These are phyloP conservation scores for Pythium coloratum DNA, from an alignment of 352 stramenopile species.

Conservation along the genomic window DNA sequence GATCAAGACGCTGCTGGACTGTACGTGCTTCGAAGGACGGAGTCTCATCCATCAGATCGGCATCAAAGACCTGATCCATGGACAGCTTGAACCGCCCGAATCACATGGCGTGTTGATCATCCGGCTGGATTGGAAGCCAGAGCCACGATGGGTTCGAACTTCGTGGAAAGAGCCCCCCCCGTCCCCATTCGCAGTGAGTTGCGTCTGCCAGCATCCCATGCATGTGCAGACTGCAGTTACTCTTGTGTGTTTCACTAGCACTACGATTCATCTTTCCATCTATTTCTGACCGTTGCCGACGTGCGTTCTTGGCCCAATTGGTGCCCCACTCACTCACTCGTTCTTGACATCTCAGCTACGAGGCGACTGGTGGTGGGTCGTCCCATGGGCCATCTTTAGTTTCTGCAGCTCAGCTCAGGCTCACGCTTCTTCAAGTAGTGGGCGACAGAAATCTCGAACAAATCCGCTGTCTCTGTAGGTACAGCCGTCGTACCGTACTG, in stretches of 20 bases:
- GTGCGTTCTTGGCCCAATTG: no score
- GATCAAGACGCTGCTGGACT: no score
- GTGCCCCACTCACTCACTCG: neutral
- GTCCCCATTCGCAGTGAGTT: neutral
- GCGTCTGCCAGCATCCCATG: no score
- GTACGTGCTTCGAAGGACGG: no score
- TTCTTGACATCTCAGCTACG: neutral
- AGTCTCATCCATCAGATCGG: neutral
- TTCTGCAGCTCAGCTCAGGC: neutral
- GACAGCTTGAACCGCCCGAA: neutral
- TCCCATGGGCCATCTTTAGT: neutral
- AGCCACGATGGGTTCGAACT: neutral
- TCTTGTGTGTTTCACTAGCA: neutral
- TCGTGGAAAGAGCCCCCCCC: neutral
- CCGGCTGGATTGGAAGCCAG: neutral
- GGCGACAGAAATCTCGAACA: neutral
- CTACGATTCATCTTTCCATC: neutral
- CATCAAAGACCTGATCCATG: neutral
- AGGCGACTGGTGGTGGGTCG: neutral
- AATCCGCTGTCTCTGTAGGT: neutral
- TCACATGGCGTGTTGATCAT: slow-evolving; percentile 2
- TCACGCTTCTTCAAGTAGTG: neutral
- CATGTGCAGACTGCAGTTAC: no score
- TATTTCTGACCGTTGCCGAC: no score
- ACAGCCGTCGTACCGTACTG: neutral